These are phyloP conservation scores for Fusarium metavorans DNA, from an alignment of 2,329 filamentous ascomycete species.

Conservation along the genomic window DNA sequence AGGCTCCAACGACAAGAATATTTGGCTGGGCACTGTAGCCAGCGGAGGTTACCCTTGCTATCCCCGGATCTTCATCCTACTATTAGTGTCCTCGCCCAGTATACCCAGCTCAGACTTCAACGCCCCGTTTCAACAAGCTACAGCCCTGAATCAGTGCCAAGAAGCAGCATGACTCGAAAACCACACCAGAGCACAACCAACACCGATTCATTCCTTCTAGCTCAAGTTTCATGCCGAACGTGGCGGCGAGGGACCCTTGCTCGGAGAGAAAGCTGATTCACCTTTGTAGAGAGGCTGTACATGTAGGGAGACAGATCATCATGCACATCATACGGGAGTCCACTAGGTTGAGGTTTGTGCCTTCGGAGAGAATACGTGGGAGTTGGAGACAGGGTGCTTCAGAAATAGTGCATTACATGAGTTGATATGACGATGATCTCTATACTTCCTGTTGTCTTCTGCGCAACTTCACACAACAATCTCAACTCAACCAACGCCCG, in stretches of 20 bases:
- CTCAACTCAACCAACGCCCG: neutral
- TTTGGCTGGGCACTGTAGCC: neutral
- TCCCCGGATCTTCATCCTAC: neutral
- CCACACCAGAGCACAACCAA: neutral
- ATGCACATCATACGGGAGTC: neutral
- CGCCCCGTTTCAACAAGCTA: neutral
- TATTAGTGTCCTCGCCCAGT: neutral
- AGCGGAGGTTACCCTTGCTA: neutral
- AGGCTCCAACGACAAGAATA: neutral
- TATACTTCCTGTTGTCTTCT: neutral
- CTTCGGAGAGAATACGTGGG: neutral
- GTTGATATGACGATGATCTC: neutral
- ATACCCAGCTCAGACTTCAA: neutral
- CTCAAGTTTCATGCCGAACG: neutral
- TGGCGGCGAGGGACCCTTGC: neutral
- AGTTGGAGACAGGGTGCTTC: neutral
- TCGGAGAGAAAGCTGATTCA: neutral
- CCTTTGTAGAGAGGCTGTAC: neutral
- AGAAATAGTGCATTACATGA: neutral
- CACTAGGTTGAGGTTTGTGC: neutral
- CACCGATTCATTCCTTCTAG: neutral
- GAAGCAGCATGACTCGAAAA: neutral
- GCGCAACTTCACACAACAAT: neutral
- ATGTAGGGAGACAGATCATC: neutral
- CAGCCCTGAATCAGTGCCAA: neutral